Base-by-base conservation (phyloP, 129 eudicot species). In the Ambrosia trifida region DNA sequence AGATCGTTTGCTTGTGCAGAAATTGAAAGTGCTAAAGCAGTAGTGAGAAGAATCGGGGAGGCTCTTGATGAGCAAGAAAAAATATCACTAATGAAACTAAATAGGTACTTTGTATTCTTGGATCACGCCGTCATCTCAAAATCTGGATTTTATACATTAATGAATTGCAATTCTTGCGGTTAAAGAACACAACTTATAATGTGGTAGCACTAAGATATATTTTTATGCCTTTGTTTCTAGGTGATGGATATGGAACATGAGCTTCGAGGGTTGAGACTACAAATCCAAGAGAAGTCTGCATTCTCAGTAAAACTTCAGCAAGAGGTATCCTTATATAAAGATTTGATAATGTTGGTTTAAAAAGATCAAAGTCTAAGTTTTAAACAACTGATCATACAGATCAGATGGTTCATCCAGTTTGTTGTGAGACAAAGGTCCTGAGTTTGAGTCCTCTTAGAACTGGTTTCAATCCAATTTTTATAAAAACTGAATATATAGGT, bases 1-100 rank as follows among this genome's bases (percentile, higher is more conserved):
- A 45, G 91, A 45, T 95, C 99, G 17, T 90, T 95, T 87, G 99
- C 97, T 28, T 95, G 99, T 90, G 96, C 99, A 32, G 99, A 95
- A 90, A 95, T 95, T 30, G 96, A 95, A 81, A 95, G 97, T 84
- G 99, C 99, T 2, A 85, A 94, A 73, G 96, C 94, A 54, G 99
- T 95, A 33, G 96, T 95, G 3, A 85, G 90, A 70, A 87, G 96
- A 81, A 90, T 90, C 8, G 99, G 96, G 65, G 91, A 95, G 84
- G 97, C 99, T 75, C 96, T 95, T 30, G 96, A 85, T 19, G 99
- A 95, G 74, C 96, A 95, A 85, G 97, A 95, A 84, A 85, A 83
- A 68, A 76, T 81, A 58, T 79, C 88, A 36, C 81, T 80, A n/a
- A n/a, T n/a, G n/a, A n/a, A n/a, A n/a, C n/a, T n/a, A n/a, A n/a